phyloP scores from a whole-genome alignment of 192 early-diverging fungal genomes.

The Funneliformis mosseae region DNA sequence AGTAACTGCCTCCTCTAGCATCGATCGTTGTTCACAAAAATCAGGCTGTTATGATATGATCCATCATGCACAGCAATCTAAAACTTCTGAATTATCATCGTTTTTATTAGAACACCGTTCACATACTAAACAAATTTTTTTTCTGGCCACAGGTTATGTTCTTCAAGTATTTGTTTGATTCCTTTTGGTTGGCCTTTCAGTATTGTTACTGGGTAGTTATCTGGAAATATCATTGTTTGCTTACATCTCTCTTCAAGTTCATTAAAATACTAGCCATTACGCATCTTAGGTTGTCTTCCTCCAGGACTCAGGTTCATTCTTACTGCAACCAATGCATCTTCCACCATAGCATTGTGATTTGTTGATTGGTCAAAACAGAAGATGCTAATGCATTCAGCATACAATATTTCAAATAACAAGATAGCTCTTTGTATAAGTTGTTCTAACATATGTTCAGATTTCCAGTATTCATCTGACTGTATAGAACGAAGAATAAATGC shows the following conservation, averaged over 20 bases:
- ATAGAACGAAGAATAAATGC: background rate
- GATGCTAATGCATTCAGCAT: constrained; percentile 26
- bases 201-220: constrained; percentile 22
- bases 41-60: constrained; percentile 16
- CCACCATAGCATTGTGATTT: background rate
- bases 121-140: constrained; percentile 31
- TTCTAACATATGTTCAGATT: constrained; percentile 13
- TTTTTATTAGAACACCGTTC: constrained; percentile 26
- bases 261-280: constrained; percentile 24
- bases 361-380: constrained; percentile 39
- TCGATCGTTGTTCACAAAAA: constrained; percentile 17
- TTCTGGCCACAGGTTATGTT: background rate
- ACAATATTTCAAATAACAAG: constrained; percentile 31
- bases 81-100: background rate
- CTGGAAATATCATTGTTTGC: constrained; percentile 37
- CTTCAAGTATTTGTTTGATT: constrained; percentile 38
- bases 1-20: constrained; percentile 25
- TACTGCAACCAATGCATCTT: constrained; percentile 37
- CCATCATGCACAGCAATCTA: constrained; percentile 27
- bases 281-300: background rate
- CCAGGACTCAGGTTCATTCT: constrained; percentile 36
- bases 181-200: constrained; percentile 41
- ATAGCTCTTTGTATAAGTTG: constrained; percentile 25
- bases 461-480: background rate
- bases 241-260: background rate